Evolutionary conservation across 139 green algal species (phyloP), one percentile per base, ranked within the genome.

Genomic region (Chlorella sp.): DNA sequence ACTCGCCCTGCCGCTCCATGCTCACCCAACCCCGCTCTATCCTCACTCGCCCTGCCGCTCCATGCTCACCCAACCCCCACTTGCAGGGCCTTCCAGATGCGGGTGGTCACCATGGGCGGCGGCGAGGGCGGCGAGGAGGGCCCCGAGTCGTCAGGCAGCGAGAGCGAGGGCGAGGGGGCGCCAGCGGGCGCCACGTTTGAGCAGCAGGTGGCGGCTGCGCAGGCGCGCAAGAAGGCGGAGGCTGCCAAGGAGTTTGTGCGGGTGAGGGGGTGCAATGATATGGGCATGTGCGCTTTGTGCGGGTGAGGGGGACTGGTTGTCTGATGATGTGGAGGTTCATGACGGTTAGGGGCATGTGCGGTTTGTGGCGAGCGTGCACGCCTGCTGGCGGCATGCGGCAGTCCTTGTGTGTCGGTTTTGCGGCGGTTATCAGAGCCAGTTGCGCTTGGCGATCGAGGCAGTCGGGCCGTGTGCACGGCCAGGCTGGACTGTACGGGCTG

Each of bases 231-330:
- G 48, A 90, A 87, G 64, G 70, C 43, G 40, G 36, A 80, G 75
- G 73, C 68, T 19, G 86, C 86, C 8, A 48, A 48, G 46, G 86
- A 85, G 46, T 90, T 90, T 87, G 64, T 82, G 60, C 48, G 82
- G 22, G 76, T 60, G 51, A 60, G 51, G 13, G 14, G 51, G 51
- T n/a, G n/a, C n/a, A n/a, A n/a, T n/a, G n/a, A n/a, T n/a, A n/a
- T n/a, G n/a, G n/a, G n/a, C n/a, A n/a, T n/a, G n/a, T n/a, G n/a
- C n/a, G n/a, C n/a, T n/a, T n/a, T n/a, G n/a, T n/a, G n/a, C n/a
- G n/a, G n/a, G n/a, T n/a, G n/a, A n/a, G n/a, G n/a, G n/a, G n/a
- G n/a, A n/a, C n/a, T n/a, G n/a, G n/a, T n/a, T n/a, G n/a, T n/a
- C n/a, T n/a, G n/a, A n/a, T n/a, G n/a, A n/a, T n/a, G n/a, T n/a